Evolutionary conservation across 352 stramenopile species (phyloP).

Genomic region (Pythium biforme): DNA sequence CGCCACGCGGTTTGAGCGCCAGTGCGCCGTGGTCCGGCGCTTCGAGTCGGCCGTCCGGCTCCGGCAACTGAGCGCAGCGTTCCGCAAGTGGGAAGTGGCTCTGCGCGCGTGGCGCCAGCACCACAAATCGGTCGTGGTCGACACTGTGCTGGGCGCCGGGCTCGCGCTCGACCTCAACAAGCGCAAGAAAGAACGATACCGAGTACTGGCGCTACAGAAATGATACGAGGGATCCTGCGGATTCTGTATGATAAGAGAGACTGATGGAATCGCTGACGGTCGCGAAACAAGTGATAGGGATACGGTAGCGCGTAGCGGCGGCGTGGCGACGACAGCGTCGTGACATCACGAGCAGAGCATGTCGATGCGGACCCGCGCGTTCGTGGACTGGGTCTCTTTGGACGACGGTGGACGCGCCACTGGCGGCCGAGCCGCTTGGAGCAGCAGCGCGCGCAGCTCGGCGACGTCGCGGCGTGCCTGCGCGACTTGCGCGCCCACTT

Average conservation of each 20-base stretch:
- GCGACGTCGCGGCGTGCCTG: slow-evolving; percentile 16
- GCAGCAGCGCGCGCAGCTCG: slow-evolving; percentile 19
- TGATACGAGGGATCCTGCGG: too few relatives aligned
- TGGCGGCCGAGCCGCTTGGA: too few relatives aligned
- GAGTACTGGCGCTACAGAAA: slow-evolving; percentile 70
- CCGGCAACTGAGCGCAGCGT: slow-evolving; percentile 51
- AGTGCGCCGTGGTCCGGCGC: slow-evolving; percentile 39
- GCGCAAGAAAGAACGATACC: slow-evolving; percentile 59
- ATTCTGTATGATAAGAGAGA: too few relatives aligned
- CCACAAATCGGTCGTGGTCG: slow-evolving; percentile 38
- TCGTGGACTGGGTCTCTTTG: neutral
- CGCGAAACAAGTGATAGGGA: too few relatives aligned
- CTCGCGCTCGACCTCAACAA: slow-evolving; percentile 63
- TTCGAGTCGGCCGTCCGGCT: slow-evolving; percentile 48
- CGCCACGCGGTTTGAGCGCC: slow-evolving; percentile 41
- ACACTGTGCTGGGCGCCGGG: slow-evolving; percentile 44
- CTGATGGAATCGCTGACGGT: neutral
- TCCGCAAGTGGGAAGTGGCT: slow-evolving; percentile 54
- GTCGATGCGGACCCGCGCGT: slow-evolving; percentile 21
- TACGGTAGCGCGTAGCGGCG: too few relatives aligned
- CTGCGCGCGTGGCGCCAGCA: slow-evolving; percentile 39
- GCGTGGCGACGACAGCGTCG: too few relatives aligned
- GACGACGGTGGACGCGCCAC: too few relatives aligned
- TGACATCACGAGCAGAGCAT: slow-evolving; percentile 20
- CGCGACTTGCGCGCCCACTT: slow-evolving; percentile 22